Percentiles rank a stretch among this genome's conserved stretches.
phyloP scores from a whole-genome alignment of 2,329 filamentous ascomycete species.

The Macroventuria anomochaeta region DNA sequence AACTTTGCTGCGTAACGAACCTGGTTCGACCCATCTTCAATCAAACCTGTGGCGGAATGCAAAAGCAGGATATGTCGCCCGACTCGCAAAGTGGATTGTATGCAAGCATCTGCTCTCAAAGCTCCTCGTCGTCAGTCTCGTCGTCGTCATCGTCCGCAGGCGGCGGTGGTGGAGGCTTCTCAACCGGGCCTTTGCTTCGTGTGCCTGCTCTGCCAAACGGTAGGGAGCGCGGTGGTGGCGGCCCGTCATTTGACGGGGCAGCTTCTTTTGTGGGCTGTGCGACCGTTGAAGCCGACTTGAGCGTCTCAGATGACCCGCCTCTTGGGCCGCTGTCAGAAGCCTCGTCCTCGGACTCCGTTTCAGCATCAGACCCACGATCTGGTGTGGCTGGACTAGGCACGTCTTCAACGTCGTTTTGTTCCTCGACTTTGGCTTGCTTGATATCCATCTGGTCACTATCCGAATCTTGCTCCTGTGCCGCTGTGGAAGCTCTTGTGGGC shows the following conservation, averaged over 20 bases:
- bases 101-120: constrained; percentile 22
- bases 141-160: constrained; percentile 33
- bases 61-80: background rate
- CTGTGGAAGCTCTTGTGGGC: constrained; percentile 28
- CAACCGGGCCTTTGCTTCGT: constrained; percentile 25
- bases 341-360: constrained; percentile 46
- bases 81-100: background rate
- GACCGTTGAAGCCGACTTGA: constrained; percentile 25
- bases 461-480: constrained; percentile 26
- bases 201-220: constrained; percentile 41
- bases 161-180: constrained; percentile 19
- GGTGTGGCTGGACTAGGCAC: constrained; percentile 38
- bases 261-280: constrained; percentile 26
- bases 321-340: constrained; percentile 14
- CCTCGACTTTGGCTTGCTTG: constrained; percentile 36
- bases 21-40: background rate
- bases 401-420: constrained; percentile 35
- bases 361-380: constrained; percentile 42
- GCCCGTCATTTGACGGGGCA: constrained; percentile 19
- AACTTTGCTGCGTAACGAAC: background rate
- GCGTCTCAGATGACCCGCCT: constrained; percentile 26
- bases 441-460: constrained; percentile 46
- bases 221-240: constrained; percentile 46
- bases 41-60: background rate
- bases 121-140: constrained; percentile 49